A percentile compares a stretch with the other conserved stretches of the same genome.
phyloP scores from a whole-genome alignment of 78 protist species.

The Dictyostelium brefeldianum region DNA sequence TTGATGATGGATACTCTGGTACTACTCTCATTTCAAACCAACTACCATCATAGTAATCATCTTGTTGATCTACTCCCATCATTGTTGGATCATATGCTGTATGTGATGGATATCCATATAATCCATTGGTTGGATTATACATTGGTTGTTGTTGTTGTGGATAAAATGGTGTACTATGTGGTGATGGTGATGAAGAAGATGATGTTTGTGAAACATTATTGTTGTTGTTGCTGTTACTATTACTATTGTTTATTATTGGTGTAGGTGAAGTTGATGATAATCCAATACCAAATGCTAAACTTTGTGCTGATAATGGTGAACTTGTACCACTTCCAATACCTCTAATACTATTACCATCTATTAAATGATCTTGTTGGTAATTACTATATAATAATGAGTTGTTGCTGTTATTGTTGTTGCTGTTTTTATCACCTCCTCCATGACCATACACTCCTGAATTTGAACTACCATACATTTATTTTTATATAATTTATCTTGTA shows the following conservation, averaged over 20 bases:
- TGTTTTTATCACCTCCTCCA: background rate
- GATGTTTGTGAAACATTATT: background rate
- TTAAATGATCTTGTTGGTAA: slow-evolving; percentile 14
- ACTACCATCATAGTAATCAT: slow-evolving; percentile 36
- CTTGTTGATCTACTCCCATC: slow-evolving; percentile 1
- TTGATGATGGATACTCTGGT: slow-evolving; percentile 34
- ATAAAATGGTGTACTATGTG: slow-evolving; percentile 1
- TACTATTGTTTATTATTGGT: background rate
- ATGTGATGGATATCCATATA: slow-evolving; percentile 1
- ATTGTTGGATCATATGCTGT: background rate
- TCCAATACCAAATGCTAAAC: background rate
- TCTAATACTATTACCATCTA: background rate
- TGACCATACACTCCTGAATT: background rate
- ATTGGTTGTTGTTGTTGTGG: slow-evolving; percentile 24
- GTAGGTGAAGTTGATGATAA: background rate
- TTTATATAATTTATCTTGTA: background rate
- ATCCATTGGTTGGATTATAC: slow-evolving; percentile 15
- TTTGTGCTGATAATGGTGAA: background rate
- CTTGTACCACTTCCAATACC: background rate
- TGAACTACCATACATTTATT: slow-evolving; percentile 36
- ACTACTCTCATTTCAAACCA: slow-evolving; percentile 72
- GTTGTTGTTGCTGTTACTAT: background rate
- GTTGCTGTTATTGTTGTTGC: background rate
- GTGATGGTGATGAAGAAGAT: background rate
- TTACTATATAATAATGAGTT: slow-evolving; percentile 1